Percentiles rank a stretch among this genome's conserved stretches.
Conservation (phyloP, 2,329 filamentous ascomycete genomes). For the Sclerotinia glacialis region DNA sequence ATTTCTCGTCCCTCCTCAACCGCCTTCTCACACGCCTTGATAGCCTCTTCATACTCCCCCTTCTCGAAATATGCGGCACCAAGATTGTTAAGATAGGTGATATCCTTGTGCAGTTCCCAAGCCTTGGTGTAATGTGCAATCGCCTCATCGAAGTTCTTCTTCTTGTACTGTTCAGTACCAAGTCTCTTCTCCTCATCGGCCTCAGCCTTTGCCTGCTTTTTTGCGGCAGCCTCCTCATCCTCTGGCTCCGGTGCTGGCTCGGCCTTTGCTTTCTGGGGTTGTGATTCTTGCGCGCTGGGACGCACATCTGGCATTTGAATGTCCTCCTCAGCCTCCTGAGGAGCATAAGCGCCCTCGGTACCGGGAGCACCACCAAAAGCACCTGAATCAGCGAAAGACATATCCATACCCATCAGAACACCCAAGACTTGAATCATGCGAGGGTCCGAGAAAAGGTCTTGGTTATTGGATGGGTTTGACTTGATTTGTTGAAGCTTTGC, state of each 20-base stretch:
- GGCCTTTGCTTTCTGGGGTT: slow-evolving; percentile 53
- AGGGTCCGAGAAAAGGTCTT: slow-evolving; percentile 82
- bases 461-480: slow-evolving; percentile 74
- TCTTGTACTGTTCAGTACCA: slow-evolving; percentile 96
- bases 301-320: slow-evolving; percentile 73
- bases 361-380: slow-evolving; percentile 22
- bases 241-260: slow-evolving; percentile 59
- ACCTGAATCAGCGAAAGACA: slow-evolving; percentile 45
- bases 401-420: slow-evolving; percentile 89
- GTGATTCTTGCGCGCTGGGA: slow-evolving; percentile 42
- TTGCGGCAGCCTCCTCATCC: slow-evolving; percentile 79
- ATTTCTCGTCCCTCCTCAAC: slow-evolving; percentile 85
- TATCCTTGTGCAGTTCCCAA: slow-evolving; percentile 93
- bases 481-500: slow-evolving; percentile 78
- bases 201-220: slow-evolving; percentile 86
- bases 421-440: slow-evolving; percentile 92
- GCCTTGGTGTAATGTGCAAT: slow-evolving; percentile 94
- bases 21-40: slow-evolving; percentile 83
- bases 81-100: slow-evolving; percentile 95
- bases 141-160: slow-evolving; percentile 91
- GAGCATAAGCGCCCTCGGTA: slow-evolving; percentile 4
- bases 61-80: slow-evolving; percentile 95
- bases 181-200: slow-evolving; percentile 93
- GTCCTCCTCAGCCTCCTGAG: slow-evolving; percentile 62
- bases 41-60: slow-evolving; percentile 83